Conservation (phyloP, 2,329 filamentous ascomycete species). For the Fusarium penzigii region DNA sequence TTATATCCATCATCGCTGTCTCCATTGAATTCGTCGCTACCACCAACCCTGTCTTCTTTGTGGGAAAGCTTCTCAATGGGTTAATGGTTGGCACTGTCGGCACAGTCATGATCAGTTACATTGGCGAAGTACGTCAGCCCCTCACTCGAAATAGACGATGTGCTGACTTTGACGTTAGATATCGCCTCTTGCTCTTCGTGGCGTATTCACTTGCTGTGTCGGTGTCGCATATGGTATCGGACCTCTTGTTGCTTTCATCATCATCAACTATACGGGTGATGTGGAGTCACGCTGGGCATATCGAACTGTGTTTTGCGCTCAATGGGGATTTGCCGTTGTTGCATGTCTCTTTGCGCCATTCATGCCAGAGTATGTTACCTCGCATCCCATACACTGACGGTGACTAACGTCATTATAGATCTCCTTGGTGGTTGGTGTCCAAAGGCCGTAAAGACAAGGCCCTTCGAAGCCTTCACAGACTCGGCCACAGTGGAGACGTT, state of each 20-base stretch:
- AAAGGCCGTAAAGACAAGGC: conserved; percentile 8
- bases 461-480: background rate
- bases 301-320: conserved; percentile 13
- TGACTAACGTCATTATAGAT: background rate
- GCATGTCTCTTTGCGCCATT: background rate
- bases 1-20: conserved; percentile 5
- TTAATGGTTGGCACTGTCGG: conserved; percentile 11
- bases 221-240: conserved; percentile 13
- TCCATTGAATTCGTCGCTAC: conserved; percentile 11
- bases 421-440: conserved; percentile 13
- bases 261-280: conserved; percentile 14
- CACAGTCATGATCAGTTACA: conserved; percentile 14
- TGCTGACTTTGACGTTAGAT: background rate
- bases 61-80: conserved; percentile 12
- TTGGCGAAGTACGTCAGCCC: conserved; percentile 8
- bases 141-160: background rate
- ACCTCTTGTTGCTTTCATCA: conserved; percentile 7
- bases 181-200: conserved; percentile 12
- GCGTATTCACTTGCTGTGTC: conserved; percentile 12
- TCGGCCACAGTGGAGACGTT: conserved; percentile 1
- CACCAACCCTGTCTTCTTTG: conserved; percentile 9
- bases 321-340: conserved; percentile 12
- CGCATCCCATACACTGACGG: too few relatives aligned
- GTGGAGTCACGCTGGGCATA: conserved; percentile 10
- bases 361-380: conserved; percentile 12